A percentile compares a stretch with the other conserved stretches of the same genome.
phyloP scores from a whole-genome alignment of 2,329 filamentous ascomycete species.

The Diplocarpon rosae region DNA sequence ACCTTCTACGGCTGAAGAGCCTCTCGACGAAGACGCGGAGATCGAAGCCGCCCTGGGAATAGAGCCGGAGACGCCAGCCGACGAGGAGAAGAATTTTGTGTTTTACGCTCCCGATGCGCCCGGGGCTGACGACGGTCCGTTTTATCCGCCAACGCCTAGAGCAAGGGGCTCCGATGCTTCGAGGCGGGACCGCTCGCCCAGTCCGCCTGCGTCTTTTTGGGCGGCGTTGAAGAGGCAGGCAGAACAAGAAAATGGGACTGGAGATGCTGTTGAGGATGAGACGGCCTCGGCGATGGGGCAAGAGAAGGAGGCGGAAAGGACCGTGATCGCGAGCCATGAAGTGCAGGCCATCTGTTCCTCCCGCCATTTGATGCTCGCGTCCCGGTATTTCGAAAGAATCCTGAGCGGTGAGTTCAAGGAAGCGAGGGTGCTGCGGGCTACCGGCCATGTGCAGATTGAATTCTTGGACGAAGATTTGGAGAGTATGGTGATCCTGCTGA shows the following conservation, averaged over 20 bases:
- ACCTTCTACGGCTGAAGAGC: not conserved
- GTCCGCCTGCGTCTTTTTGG: slow-evolving; percentile 19
- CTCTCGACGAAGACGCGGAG: slow-evolving; percentile 9
- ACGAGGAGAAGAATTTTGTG: slow-evolving; percentile 14
- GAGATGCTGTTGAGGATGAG: slow-evolving; percentile 1
- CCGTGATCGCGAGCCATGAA: slow-evolving; percentile 8
- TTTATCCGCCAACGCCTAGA: slow-evolving; percentile 16
- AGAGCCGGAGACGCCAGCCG: slow-evolving; percentile 5
- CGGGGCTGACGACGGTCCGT: slow-evolving; percentile 10
- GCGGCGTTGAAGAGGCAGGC: slow-evolving; percentile 16
- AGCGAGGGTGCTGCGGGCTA: slow-evolving; percentile 6
- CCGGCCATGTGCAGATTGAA: slow-evolving; percentile 12
- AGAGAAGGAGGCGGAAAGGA: slow-evolving; percentile 1
- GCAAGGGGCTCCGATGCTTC: slow-evolving; percentile 13
- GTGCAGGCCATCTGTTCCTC: slow-evolving; percentile 18
- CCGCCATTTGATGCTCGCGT: slow-evolving; percentile 19
- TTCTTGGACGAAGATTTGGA: slow-evolving; percentile 25
- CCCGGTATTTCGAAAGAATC: slow-evolving; percentile 11
- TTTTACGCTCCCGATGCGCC: slow-evolving; percentile 20
- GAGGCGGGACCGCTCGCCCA: slow-evolving; percentile 13
- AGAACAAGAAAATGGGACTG: slow-evolving; percentile 3
- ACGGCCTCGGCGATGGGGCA: not conserved
- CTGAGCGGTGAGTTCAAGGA: slow-evolving; percentile 10
- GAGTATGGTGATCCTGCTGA: slow-evolving; percentile 32
- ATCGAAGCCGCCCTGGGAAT: slow-evolving; percentile 7